These are phyloP conservation scores for Pueraria montana DNA, from an alignment of 306 rosid genomes.

Conservation along the genomic window DNA sequence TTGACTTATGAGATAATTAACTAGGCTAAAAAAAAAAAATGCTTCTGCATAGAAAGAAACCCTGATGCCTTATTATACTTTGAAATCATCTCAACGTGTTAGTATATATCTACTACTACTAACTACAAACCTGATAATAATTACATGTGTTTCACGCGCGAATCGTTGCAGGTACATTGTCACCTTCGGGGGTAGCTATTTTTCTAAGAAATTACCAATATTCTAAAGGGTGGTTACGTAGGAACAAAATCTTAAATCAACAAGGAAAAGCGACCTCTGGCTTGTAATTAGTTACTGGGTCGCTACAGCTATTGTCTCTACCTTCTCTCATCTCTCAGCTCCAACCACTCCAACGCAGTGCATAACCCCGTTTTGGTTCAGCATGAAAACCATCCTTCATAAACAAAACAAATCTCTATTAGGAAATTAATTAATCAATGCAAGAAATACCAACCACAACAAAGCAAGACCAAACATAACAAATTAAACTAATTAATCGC, in stretches of 20 bases:
- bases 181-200: constrained; percentile 65
- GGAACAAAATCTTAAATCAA: constrained; percentile 63
- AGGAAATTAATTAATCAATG: constrained; percentile 2
- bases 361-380: constrained; percentile 24
- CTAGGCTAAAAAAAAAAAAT: constrained; percentile 30
- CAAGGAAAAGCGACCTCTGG: constrained; percentile 86
- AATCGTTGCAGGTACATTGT: constrained; percentile 63
- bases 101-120: not conserved
- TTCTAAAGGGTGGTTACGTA: constrained; percentile 67
- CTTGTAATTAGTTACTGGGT: constrained; percentile 87
- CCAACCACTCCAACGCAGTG: constrained; percentile 57
- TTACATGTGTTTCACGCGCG: constrained; percentile 40
- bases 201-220: constrained; percentile 57
- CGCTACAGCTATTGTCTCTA: constrained; percentile 55
- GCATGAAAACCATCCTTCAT: constrained; percentile 39
- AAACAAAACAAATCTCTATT: not conserved
- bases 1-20: constrained; percentile 21
- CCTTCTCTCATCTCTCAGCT: constrained; percentile 52
- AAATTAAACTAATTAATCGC: constrained; percentile 20
- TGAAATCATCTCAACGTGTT: not conserved
- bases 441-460: constrained; percentile 44
- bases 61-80: not conserved
- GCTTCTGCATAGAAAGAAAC: constrained; percentile 4
- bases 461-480: constrained; percentile 31
- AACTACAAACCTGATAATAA: constrained; percentile 20